phyloP scores from a whole-genome alignment of 1,284 basidiomycete species.

The Phellinidium pouzarii region DNA sequence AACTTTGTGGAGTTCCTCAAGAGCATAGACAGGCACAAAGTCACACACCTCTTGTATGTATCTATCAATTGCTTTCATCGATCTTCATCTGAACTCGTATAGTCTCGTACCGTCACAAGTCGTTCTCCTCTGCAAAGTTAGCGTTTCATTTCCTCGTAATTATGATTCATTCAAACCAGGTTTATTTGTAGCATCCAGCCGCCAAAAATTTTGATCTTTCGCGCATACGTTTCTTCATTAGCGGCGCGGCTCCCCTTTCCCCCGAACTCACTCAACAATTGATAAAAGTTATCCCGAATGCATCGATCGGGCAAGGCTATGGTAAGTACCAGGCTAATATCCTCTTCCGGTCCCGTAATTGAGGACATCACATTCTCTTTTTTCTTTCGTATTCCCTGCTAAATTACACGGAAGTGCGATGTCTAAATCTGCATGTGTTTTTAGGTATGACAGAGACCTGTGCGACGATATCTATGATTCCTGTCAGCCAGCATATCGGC shows the following conservation, averaged over 20 bases:
- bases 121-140: constrained; percentile 54
- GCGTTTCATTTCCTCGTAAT: constrained; percentile 17
- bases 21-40: constrained; percentile 60
- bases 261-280: constrained; percentile 54
- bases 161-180: constrained; percentile 8
- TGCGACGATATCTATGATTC: constrained; percentile 43
- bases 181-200: constrained; percentile 47
- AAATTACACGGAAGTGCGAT: constrained; percentile 21
- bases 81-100: constrained; percentile 22
- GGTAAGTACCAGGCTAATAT: constrained; percentile 33
- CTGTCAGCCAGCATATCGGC: constrained; percentile 40
- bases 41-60: constrained; percentile 58
- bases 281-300: constrained; percentile 47
- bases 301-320: constrained; percentile 60
- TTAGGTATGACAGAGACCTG: constrained; percentile 41
- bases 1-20: constrained; percentile 59
- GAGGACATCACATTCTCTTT: neutral
- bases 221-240: constrained; percentile 51
- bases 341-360: constrained; percentile 10
- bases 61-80: constrained; percentile 15
- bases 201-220: constrained; percentile 62
- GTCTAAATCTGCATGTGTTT: neutral
- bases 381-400: constrained; percentile 38
- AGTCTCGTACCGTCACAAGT: constrained; percentile 65
- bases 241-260: constrained; percentile 71